Base-by-base conservation (phyloP, 2,329 filamentous ascomycete genomes). In the Xylaria sp. region DNA sequence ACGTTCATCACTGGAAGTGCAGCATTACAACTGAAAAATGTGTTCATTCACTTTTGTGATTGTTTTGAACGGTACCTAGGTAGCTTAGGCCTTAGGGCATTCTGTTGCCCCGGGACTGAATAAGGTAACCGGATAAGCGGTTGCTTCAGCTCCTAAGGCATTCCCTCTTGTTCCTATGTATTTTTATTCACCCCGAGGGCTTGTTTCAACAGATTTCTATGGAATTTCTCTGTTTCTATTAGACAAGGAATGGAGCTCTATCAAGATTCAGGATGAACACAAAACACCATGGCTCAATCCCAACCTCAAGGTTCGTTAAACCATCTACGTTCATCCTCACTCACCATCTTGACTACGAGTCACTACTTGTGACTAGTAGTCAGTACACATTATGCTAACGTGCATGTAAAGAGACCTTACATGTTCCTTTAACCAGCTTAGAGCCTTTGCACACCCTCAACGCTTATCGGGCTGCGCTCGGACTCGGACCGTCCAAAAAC, bases 401-500 rank as follows among this genome's bases (percentile, higher is more conserved):
- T 3, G 3, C 22, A 17, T 53, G 13, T 17, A 33, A 15, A 64
- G 55, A 36, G 13, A 64, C 5, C 15, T 17, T 45, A 11, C 9
- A 20, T 2, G 36, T 45, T 25, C 6, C n/a, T 17, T 29, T 65
- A n/a, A 20, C 5, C 9, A 44, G 29, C 25, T 17, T 49, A n/a
- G 17, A 39, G 10, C 47, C 55, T 20, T 11, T 60, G 20, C 22
- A 54, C 5, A 22, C 3, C 22, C 63, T 66, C 17, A 66, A 66
- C 22, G 29, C 29, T 1, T 31, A 27, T 33, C 58, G 63, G 5
- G 22, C 20, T 25, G 7, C 17, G 11, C 36, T 38, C 13, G 58
- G 58, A 11, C 64, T 63, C 25, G 51, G 44, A n/a, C 54, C 64
- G 9, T 59, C 64, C 2, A 42, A 15, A 27, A 58, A 63, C n/a